phyloP scores from a whole-genome alignment of 805 yeast genomes.

The Wickerhamiella nectarea region DNA sequence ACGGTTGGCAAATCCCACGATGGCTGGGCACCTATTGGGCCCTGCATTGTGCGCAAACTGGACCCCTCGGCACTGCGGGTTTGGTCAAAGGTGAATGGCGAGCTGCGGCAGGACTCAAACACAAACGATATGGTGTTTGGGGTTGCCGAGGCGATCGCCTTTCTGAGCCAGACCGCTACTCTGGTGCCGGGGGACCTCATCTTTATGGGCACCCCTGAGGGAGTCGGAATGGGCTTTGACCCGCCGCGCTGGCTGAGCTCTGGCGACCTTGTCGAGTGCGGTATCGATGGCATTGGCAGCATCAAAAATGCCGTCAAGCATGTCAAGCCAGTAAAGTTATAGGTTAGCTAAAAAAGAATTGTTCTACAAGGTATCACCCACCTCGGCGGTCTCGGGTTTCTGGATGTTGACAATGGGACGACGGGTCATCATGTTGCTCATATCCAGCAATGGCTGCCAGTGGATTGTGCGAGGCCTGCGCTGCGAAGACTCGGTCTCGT shows the following conservation, averaged over 20 bases:
- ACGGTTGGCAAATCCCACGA: slow-evolving; percentile 41
- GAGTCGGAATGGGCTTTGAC: slow-evolving; percentile 38
- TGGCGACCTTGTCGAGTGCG: slow-evolving; percentile 34
- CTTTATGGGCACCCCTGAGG: slow-evolving; percentile 45
- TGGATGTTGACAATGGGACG: slow-evolving; percentile 19
- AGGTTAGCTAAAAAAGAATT: too few relatives aligned
- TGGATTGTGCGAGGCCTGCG: slow-evolving; percentile 84
- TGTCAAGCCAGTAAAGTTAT: background rate
- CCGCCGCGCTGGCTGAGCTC: slow-evolving; percentile 33
- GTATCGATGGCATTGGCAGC: slow-evolving; percentile 33
- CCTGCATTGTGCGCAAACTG: slow-evolving; percentile 32
- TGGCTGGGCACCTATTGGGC: slow-evolving; percentile 46
- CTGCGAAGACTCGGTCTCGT: slow-evolving; percentile 63
- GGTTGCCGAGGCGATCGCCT: slow-evolving; percentile 32
- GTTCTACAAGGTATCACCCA: background rate
- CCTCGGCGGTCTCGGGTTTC: background rate
- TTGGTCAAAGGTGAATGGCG: slow-evolving; percentile 35
- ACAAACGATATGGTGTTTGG: slow-evolving; percentile 39
- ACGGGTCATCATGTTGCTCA: slow-evolving; percentile 67
- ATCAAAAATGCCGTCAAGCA: slow-evolving; percentile 27
- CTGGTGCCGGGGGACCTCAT: slow-evolving; percentile 41
- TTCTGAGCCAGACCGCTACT: slow-evolving; percentile 39
- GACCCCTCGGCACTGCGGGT: slow-evolving; percentile 30
- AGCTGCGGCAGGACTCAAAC: slow-evolving; percentile 32
- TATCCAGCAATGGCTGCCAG: slow-evolving; percentile 64